These are phyloP conservation scores for Seiridium unicorne DNA, from an alignment of 2,329 filamentous ascomycete species.

Conservation along the genomic window DNA sequence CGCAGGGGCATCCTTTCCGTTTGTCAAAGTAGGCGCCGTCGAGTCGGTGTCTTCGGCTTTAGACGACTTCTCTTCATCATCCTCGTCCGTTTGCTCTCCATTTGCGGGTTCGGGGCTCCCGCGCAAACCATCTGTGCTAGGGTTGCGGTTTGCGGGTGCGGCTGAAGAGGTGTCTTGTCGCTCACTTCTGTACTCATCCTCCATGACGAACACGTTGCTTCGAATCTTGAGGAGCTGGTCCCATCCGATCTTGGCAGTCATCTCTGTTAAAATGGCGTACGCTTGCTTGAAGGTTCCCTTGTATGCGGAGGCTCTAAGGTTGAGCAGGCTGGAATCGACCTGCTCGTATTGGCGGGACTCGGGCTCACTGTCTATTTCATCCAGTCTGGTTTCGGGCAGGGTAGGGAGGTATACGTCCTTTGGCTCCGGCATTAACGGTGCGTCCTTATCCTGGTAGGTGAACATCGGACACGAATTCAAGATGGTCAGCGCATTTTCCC, in stretches of 20 bases:
- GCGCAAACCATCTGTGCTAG: slow-evolving; percentile 76
- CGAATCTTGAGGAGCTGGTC: slow-evolving; percentile 92
- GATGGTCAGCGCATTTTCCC: slow-evolving; percentile 92
- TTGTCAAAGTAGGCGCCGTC: slow-evolving; percentile 32
- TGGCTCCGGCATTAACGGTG: slow-evolving; percentile 90
- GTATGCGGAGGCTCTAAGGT: slow-evolving; percentile 84
- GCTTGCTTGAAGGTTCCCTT: slow-evolving; percentile 95
- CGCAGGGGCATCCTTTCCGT: slow-evolving; percentile 34
- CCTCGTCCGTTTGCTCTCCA: slow-evolving; percentile 33
- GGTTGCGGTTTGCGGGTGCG: slow-evolving; percentile 56
- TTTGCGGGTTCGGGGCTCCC: slow-evolving; percentile 64
- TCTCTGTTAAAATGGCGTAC: slow-evolving; percentile 90
- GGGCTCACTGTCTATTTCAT: slow-evolving; percentile 93
- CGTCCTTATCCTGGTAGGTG: slow-evolving; percentile 98
- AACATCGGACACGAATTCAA: slow-evolving; percentile 99
- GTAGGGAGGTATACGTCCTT: slow-evolving; percentile 84
- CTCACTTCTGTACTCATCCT: slow-evolving; percentile 94
- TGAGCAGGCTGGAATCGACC: slow-evolving; percentile 82
- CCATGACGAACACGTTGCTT: slow-evolving; percentile 98
- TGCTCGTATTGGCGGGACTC: slow-evolving; percentile 78
- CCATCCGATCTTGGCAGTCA: slow-evolving; percentile 97
- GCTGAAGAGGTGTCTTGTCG: slow-evolving; percentile 60
- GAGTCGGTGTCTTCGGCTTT: slow-evolving; percentile 27
- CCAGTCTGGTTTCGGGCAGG: slow-evolving; percentile 82
- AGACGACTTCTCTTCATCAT: slow-evolving; percentile 25